These are phyloP conservation scores for Nitzschia sp. DNA, from an alignment of 108 stramenopile genomes.

Conservation along the genomic window DNA sequence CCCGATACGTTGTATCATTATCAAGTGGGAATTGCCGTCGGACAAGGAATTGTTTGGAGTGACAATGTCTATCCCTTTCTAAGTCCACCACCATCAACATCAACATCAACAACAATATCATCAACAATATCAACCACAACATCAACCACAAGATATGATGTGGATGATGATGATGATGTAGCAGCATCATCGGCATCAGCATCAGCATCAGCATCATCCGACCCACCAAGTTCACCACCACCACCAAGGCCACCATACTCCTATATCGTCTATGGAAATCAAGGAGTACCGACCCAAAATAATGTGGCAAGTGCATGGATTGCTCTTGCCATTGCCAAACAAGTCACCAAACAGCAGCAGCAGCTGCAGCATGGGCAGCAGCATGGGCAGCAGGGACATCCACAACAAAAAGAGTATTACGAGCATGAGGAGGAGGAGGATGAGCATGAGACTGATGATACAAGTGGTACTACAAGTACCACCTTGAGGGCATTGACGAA, in stretches of 20 bases:
- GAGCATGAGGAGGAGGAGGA: no score
- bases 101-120: no score
- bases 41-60: conserved; percentile 28
- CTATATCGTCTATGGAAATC: conserved; percentile 71
- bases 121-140: neutral
- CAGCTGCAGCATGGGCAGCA: neutral
- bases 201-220: no score
- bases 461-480: neutral
- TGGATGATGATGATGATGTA: conserved; percentile 1
- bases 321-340: conserved; percentile 27
- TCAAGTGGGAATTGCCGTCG: conserved; percentile 52
- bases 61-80: conserved; percentile 19
- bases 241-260: no score
- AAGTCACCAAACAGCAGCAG: conserved; percentile 19
- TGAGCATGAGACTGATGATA: neutral
- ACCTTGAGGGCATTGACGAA: no score
- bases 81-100: conserved; percentile 1
- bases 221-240: no score
- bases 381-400: no score
- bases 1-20: conserved; percentile 54
- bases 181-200: no score
- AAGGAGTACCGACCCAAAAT: conserved; percentile 41
- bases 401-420: no score
- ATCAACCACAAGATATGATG: neutral
- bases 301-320: conserved; percentile 19